Conservation (phyloP, 192 early-diverging fungal species). For the Backusella tuberculispora region DNA sequence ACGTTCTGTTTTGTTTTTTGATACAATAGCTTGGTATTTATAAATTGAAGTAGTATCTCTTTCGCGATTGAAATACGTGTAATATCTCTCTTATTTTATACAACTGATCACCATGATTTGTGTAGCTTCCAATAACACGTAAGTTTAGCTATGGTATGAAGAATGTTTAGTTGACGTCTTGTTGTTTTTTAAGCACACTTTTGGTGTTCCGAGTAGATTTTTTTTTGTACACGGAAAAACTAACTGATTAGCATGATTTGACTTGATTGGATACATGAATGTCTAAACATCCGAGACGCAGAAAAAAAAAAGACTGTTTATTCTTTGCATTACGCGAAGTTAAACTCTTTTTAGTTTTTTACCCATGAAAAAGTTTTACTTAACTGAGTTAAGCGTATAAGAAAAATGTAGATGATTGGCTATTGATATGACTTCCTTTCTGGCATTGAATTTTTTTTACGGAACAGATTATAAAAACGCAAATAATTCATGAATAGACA, state of each 20-base stretch:
- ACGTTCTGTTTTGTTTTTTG: too few species aligned
- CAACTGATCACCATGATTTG: background rate
- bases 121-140: background rate
- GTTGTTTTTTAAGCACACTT: background rate
- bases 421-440: slow-evolving; percentile 2
- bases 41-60: too few species aligned
- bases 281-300: background rate
- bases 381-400: background rate
- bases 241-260: background rate
- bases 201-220: background rate
- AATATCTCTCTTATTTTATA: too few species aligned
- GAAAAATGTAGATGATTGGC: background rate
- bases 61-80: too few species aligned
- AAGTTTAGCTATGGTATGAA: background rate
- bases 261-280: background rate
- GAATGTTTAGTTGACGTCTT: background rate
- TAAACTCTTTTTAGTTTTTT: background rate
- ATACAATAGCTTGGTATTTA: too few species aligned
- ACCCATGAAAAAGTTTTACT: slow-evolving; percentile 13
- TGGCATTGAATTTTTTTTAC: slow-evolving; percentile 3
- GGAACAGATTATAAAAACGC: slow-evolving; percentile 1
- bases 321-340: background rate
- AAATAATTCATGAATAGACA: background rate
- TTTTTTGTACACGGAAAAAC: too few species aligned
- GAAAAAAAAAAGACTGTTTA: slow-evolving; percentile 9